Base-by-base conservation (phyloP, 164 flowering plant genomes). In the Berberis vulgaris region DNA sequence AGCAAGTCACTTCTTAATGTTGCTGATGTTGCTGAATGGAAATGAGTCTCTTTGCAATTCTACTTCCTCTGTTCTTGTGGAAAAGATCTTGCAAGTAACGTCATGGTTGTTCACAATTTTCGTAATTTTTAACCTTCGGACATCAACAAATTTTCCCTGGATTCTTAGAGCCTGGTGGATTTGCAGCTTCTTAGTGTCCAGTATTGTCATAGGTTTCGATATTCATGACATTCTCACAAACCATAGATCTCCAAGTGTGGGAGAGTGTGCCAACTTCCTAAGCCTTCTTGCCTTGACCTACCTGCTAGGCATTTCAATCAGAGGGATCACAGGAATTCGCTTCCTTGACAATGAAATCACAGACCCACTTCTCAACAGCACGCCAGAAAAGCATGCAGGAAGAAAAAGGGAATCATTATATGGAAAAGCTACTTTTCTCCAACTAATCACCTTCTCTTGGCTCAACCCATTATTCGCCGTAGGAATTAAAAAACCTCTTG, bases 391-490 rank as follows among this genome's bases (percentile, higher is more conserved):
- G 44, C 50, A 59, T 40, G 50, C 41, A 43, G 69, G 67, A 70
- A 61, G 47, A 39, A 74, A 67, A 59, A 80, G 67, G 71, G 78
- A 82, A n/a, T 78, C 85, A 49, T 72, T 65, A 42, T 92, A 86
- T 72, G 93, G 84, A 61, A 84, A 72, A 67, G 88, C 98, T 64
- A 80, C 80, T 53, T 60, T 87, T 67, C 54, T 83, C 63, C 91
- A 87, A 62, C 89, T 86, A 2, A 60, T 92, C 40, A 87, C 93
- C 67, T 92, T 87, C 79, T 89, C 98, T 43, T 92, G 98, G 98
- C 86, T 89, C 60, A 89, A 81, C 64, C 91, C 95, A 47, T 70
- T 89, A 64, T 89, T 92, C 72, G 77, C 79, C 42, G 74, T 79
- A 49, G 96, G 98, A 39, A 57, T 63, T 60, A 81, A 80, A 78